These are phyloP conservation scores for Triadica sebifera DNA, from an alignment of 345 rosid species.

Conservation along the genomic window DNA sequence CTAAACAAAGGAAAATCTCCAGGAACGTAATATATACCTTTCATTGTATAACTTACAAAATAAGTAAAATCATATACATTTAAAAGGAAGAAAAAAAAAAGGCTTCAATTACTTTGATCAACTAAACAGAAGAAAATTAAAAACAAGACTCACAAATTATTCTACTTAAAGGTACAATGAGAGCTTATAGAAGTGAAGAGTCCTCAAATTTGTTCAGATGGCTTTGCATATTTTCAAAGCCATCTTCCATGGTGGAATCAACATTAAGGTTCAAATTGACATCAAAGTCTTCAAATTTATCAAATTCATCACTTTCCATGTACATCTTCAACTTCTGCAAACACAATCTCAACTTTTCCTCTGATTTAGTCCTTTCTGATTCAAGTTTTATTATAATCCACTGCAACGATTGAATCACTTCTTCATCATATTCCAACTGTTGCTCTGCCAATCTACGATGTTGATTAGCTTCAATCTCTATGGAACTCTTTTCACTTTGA, in stretches of 20 bases:
- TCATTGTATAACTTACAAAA: neutral
- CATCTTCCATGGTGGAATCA: conserved; percentile 23
- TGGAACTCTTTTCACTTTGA: conserved; percentile 57
- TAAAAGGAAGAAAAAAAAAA: neutral
- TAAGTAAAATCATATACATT: neutral
- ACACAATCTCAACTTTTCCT: conserved; percentile 32
- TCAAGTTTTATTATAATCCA: conserved; percentile 53
- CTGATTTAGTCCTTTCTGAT: conserved; percentile 32
- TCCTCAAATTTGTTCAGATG: conserved; percentile 25
- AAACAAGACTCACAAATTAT: neutral
- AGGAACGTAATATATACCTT: neutral
- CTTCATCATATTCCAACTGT: conserved; percentile 46
- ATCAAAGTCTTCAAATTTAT: conserved; percentile 25
- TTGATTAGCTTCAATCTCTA: conserved; percentile 62
- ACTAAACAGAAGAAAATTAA: neutral
- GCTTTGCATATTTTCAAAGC: conserved; percentile 11
- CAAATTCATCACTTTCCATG: conserved; percentile 29
- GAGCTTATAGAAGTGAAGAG: conserved; percentile 14
- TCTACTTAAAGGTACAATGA: neutral
- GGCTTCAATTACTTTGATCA: neutral
- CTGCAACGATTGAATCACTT: conserved; percentile 62
- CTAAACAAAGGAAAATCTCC: neutral
- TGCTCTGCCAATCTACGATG: conserved; percentile 55
- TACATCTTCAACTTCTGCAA: conserved; percentile 27
- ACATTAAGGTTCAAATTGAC: conserved; percentile 10